Conservation (phyloP, 345 rosid genomes). For the Gossypioides kirkii region DNA sequence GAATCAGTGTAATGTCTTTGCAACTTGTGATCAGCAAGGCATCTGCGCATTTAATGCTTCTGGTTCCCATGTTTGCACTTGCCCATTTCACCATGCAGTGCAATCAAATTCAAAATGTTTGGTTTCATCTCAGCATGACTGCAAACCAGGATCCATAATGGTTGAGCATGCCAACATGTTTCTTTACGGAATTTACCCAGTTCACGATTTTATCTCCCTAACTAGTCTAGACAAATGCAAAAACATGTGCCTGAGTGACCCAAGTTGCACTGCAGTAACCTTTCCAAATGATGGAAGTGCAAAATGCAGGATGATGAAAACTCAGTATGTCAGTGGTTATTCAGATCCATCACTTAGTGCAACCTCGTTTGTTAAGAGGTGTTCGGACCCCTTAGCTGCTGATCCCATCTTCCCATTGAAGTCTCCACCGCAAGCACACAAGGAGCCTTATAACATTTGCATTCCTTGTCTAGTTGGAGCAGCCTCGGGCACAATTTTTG, state of each 20-base stretch:
- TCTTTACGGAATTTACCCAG: slow-evolving; percentile 65
- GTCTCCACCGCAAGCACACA: slow-evolving; percentile 20
- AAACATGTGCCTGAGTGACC: slow-evolving; percentile 37
- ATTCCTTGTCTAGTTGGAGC: slow-evolving; percentile 57
- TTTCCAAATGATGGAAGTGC: slow-evolving; percentile 51
- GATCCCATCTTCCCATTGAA: slow-evolving; percentile 37
- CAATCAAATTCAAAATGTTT: slow-evolving; percentile 42
- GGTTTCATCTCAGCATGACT: slow-evolving; percentile 37
- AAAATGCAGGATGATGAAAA: slow-evolving; percentile 42
- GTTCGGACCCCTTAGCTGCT: slow-evolving; percentile 61
- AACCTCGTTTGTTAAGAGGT: slow-evolving; percentile 58
- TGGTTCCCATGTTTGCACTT: slow-evolving; percentile 43
- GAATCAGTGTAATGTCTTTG: slow-evolving; percentile 79
- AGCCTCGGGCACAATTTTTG: slow-evolving; percentile 42
- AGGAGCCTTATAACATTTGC: slow-evolving; percentile 31
- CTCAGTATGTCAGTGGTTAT: slow-evolving; percentile 59
- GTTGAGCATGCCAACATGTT: slow-evolving; percentile 40
- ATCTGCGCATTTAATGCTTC: slow-evolving; percentile 54
- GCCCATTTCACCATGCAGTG: slow-evolving; percentile 37
- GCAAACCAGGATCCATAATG: slow-evolving; percentile 42
- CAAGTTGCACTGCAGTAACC: slow-evolving; percentile 57
- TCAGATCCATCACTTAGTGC: slow-evolving; percentile 56
- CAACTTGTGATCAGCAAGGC: slow-evolving; percentile 63
- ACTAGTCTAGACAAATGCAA: slow-evolving; percentile 51
- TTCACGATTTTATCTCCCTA: slow-evolving; percentile 34